These are phyloP conservation scores for Calonectria hongkongensis DNA, from an alignment of 2,329 filamentous ascomycete species.

Conservation along the genomic window DNA sequence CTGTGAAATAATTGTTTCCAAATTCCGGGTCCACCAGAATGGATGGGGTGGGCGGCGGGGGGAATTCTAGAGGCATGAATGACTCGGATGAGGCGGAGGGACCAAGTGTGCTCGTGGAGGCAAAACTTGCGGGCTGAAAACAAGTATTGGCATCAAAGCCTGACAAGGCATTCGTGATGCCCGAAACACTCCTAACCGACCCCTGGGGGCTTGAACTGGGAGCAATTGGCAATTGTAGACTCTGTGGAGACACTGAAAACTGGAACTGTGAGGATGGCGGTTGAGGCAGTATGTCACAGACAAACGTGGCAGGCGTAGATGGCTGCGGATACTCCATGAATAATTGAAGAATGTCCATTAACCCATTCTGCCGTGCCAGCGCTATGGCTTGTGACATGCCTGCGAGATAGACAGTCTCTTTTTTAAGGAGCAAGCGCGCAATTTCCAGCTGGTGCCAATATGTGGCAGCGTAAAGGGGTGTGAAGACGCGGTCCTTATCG, in stretches of 20 bases:
- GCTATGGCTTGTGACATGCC: conserved; percentile 49
- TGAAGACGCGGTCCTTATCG: conserved; percentile 48
- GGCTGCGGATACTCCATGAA: conserved; percentile 37
- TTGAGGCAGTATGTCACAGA: conserved; percentile 40
- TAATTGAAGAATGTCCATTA: conserved; percentile 45
- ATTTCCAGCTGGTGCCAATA: conserved; percentile 54
- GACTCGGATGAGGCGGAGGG: conserved; percentile 2
- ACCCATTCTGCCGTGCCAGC: conserved; percentile 46
- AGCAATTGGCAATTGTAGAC: background rate
- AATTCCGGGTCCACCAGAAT: conserved; percentile 4
- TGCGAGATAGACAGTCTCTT: conserved; percentile 44
- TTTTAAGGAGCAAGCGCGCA: conserved; percentile 48
- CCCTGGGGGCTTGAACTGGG: background rate
- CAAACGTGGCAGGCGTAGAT: conserved; percentile 29
- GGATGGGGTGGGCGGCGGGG: background rate
- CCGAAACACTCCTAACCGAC: conserved; percentile 40
- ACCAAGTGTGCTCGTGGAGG: conserved; percentile 11
- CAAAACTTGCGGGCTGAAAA: conserved; percentile 17
- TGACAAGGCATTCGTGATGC: conserved; percentile 44
- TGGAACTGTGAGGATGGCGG: conserved; percentile 26
- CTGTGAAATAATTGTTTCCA: background rate
- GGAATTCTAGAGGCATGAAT: conserved; percentile 4
- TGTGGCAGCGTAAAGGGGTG: conserved; percentile 54
- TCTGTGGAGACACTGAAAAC: conserved; percentile 33
- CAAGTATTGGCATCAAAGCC: background rate